Evolutionary conservation across 306 rosid species (phyloP).

Genomic region (Crotalaria pallida): DNA sequence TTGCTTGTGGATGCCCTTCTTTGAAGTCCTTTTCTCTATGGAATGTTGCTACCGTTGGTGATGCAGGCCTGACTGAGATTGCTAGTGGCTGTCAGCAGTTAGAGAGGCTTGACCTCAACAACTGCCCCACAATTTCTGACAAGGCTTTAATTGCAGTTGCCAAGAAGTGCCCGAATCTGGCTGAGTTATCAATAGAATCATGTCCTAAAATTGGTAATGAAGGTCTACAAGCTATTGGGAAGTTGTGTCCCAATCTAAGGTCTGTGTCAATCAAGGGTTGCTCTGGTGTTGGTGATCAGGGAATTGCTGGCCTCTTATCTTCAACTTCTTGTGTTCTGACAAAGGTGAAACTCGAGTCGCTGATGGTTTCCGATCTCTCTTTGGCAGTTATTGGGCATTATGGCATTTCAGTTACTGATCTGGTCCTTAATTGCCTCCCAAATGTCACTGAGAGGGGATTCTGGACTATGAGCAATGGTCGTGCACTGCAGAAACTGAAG

Average conservation of each 20-base stretch:
- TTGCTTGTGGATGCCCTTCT: slow-evolving; percentile 80
- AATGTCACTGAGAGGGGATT: slow-evolving; percentile 78
- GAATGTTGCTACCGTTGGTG: slow-evolving; percentile 53
- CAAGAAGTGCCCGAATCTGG: slow-evolving; percentile 59
- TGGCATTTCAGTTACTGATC: slow-evolving; percentile 64
- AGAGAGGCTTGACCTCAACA: slow-evolving; percentile 73
- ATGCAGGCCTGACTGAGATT: slow-evolving; percentile 79
- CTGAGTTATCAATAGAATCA: slow-evolving; percentile 64
- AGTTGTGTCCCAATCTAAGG: slow-evolving; percentile 57
- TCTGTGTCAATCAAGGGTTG: slow-evolving; percentile 62
- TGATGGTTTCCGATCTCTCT: slow-evolving; percentile 73
- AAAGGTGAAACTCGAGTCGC: slow-evolving; percentile 71
- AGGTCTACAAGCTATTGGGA: slow-evolving; percentile 76
- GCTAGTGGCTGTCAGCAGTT: slow-evolving; percentile 58
- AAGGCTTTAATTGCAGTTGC: slow-evolving; percentile 70
- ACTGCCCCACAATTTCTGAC: slow-evolving; percentile 62
- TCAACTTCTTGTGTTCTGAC: slow-evolving; percentile 45
- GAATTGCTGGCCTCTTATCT: slow-evolving; percentile 61
- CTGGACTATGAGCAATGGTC: slow-evolving; percentile 90
- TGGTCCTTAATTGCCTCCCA: slow-evolving; percentile 54
- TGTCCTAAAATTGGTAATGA: slow-evolving; percentile 71
- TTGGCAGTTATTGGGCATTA: slow-evolving; percentile 92
- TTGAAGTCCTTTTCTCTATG: slow-evolving; percentile 66
- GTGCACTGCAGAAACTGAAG: slow-evolving; percentile 74
- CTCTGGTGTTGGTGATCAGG: slow-evolving; percentile 66